Evolutionary conservation across 2,329 filamentous ascomycete species (phyloP), one percentile per base, ranked within the genome.

Genomic region (Alternaria viburni): DNA sequence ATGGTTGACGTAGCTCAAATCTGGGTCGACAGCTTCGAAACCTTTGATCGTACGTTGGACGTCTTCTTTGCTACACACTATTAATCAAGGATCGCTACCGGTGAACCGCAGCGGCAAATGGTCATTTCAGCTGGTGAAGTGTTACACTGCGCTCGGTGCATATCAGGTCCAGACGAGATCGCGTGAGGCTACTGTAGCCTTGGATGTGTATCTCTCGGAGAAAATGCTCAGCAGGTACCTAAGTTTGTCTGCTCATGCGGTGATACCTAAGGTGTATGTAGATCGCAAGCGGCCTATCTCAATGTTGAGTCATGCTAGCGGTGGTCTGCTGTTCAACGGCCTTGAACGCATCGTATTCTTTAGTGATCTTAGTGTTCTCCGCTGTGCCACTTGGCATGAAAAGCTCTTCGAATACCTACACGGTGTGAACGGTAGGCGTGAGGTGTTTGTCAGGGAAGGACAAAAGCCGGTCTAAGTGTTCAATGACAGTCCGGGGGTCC

Each of bases 321-420:
- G 36, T 41, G 36, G 36, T 3, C 0, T 17, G 36, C 36, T 41
- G 36, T 41, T 41, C 36, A 5, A 41, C 36, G 9, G 36, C 9
- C 36, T 41, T 41, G n/a, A 41, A 41, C 36, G 36, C 9, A 17
- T 41, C 36, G n/a, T 11, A 2, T 10, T 11, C 15, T 41, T 17
- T 41, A 2, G n/a, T 41, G 4, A 17, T 17, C 9, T 17, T 41
- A n/a, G 36, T 41, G n/a, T 41, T 1, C 15, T 41, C 9, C 0
- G n/a, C 15, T 41, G n/a, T 41, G n/a, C n/a, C 36, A 41, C 15
- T 41, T 0, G 3, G 36, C 11, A 17, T 41, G 2, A 41, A 11
- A 41, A 1, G 0, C 5, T 41, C 9, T 17, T 1, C 3, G 3
- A 17, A 17, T 0, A 17, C 36, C 36, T 10, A 17, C n/a, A 11